Percentiles rank a stretch among this genome's conserved stretches.
These are phyloP conservation scores for Canna indica DNA, from an alignment of 176 grass and related monocot genomes.

Conservation along the genomic window DNA sequence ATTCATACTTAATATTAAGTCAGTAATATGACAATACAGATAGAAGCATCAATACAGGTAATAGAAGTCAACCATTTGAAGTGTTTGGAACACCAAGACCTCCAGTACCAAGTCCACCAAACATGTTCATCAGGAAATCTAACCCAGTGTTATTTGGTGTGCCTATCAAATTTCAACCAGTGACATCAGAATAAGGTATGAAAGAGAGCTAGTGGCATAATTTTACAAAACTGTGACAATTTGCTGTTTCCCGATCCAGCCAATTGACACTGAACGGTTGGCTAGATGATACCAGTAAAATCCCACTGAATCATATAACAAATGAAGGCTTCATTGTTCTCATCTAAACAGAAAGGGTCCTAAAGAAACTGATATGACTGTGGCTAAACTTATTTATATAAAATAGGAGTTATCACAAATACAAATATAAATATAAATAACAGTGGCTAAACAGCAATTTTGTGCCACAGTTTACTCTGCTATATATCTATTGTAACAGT, in stretches of 20 bases:
- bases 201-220: no score
- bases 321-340: no score
- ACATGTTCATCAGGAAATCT: constrained; percentile 85
- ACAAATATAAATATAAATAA: no score
- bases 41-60: not conserved
- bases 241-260: not conserved
- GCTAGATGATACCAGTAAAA: not conserved
- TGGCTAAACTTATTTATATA: no score
- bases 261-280: not conserved
- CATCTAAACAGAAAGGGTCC: not conserved
- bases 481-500: not conserved
- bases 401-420: no score
- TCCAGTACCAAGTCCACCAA: constrained; percentile 79
- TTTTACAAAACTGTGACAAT: not conserved
- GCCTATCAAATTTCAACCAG: constrained; percentile 32
- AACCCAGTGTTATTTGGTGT: constrained; percentile 33
- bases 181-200: not conserved
- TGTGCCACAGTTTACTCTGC: no score
- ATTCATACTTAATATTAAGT: not conserved
- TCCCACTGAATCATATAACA: not conserved
- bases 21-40: not conserved
- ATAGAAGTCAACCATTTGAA: constrained; percentile 58
- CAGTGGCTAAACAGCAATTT: no score
- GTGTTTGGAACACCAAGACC: constrained; percentile 48
- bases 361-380: not conserved